These are phyloP conservation scores for Hypoxylon sp. DNA, from an alignment of 2,329 filamentous ascomycete species.

Conservation along the genomic window DNA sequence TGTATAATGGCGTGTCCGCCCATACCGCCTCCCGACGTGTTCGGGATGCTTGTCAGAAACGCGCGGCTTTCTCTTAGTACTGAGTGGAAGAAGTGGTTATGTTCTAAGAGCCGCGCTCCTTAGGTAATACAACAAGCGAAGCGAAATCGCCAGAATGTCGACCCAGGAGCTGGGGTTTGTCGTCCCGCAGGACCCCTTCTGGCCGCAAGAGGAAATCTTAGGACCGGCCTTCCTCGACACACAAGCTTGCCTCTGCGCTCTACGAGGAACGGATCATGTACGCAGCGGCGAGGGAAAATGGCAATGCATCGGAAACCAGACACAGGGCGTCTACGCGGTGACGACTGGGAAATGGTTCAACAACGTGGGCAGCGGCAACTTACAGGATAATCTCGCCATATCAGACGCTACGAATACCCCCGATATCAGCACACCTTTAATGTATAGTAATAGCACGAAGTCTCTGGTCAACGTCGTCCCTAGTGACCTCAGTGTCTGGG, in stretches of 20 bases:
- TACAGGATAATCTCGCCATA: conserved; percentile 51
- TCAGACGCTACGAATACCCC: conserved; percentile 58
- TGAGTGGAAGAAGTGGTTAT: conserved; percentile 16
- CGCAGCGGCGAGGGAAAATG: conserved; percentile 53
- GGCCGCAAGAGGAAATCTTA: conserved; percentile 51
- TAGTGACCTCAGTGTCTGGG: conserved; percentile 54
- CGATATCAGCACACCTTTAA: conserved; percentile 50
- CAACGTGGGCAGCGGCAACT: conserved; percentile 47
- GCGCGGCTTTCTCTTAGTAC: background rate
- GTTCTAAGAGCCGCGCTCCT: conserved; percentile 9
- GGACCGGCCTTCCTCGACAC: conserved; percentile 60
- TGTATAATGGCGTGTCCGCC: conserved; percentile 32
- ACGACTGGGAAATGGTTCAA: conserved; percentile 62
- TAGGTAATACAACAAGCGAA: conserved; percentile 13
- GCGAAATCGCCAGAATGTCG: conserved; percentile 30
- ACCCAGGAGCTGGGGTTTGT: conserved; percentile 10
- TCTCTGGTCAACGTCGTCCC: conserved; percentile 50
- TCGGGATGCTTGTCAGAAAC: conserved; percentile 20
- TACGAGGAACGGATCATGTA: conserved; percentile 49
- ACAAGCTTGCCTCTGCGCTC: conserved; percentile 58
- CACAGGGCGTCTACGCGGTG: conserved; percentile 56
- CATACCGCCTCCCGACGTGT: conserved; percentile 8
- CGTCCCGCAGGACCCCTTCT: conserved; percentile 58
- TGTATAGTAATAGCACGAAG: conserved; percentile 50
- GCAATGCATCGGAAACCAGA: conserved; percentile 64